Conservation (phyloP, 163 green algal genomes). For the Smithsoniella earleae region DNA sequence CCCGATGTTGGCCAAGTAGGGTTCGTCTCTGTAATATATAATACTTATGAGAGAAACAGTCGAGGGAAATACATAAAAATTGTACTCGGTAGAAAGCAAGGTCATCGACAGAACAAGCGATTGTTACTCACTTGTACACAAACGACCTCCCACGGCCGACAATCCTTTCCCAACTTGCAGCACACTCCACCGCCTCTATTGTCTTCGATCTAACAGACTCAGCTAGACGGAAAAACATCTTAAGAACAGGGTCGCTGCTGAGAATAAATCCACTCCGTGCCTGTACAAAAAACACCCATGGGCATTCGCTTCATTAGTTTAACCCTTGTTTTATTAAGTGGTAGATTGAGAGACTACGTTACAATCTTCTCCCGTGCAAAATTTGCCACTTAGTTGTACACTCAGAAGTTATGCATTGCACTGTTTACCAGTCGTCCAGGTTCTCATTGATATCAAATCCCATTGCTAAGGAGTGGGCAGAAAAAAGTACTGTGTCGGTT, state of each 20-base stretch:
- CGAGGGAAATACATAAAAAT: not conserved
- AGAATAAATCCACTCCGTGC: not conserved
- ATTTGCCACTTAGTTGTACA: too few species aligned
- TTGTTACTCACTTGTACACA: constrained; percentile 23
- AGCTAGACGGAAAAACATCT: constrained; percentile 13
- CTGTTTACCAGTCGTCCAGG: too few species aligned
- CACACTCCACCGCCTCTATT: constrained; percentile 26
- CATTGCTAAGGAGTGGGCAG: too few species aligned
- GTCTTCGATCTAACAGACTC: constrained; percentile 1
- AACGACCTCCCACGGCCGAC: not conserved
- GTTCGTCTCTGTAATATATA: not conserved
- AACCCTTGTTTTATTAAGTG: too few species aligned
- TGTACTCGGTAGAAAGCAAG: not conserved
- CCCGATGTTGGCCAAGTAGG: not conserved
- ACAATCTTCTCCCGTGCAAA: too few species aligned
- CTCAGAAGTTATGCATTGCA: too few species aligned
- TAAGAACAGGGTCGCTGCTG: not conserved
- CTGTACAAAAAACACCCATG: too few species aligned
- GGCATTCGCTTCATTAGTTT: too few species aligned
- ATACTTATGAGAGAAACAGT: not conserved
- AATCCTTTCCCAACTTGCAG: constrained; percentile 1
- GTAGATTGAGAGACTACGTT: too few species aligned
- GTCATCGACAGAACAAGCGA: not conserved
- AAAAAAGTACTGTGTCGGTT: too few species aligned
- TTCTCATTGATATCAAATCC: too few species aligned